These are phyloP conservation scores for Trichosporon sp. DNA, from an alignment of 1,284 basidiomycete species.

Conservation along the genomic window DNA sequence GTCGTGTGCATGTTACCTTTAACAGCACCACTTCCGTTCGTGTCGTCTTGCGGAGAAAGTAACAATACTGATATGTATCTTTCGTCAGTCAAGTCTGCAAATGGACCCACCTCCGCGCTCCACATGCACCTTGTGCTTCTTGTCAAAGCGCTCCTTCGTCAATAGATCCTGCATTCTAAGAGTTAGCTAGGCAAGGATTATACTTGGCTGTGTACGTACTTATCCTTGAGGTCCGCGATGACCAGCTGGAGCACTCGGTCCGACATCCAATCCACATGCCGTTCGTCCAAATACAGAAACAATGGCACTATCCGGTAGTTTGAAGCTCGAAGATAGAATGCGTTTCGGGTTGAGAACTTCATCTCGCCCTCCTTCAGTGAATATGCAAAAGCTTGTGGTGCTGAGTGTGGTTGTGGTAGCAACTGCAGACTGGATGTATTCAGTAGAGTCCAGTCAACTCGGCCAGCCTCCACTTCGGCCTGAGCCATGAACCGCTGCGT, in stretches of 20 bases:
- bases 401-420: too few species aligned
- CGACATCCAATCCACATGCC: constrained; percentile 56
- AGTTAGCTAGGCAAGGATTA: background rate
- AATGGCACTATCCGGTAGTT: constrained; percentile 51
- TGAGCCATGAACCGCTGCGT: constrained; percentile 8
- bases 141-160: constrained; percentile 35
- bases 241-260: constrained; percentile 48
- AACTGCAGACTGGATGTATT: too few species aligned
- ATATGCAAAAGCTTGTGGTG: too few species aligned
- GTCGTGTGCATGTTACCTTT: constrained; percentile 37
- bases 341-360: constrained; percentile 53
- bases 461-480: background rate
- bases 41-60: constrained; percentile 51
- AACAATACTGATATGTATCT: constrained; percentile 55
- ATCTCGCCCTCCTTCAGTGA: constrained; percentile 26
- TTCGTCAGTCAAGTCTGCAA: background rate
- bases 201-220: constrained; percentile 30
- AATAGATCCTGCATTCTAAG: constrained; percentile 42
- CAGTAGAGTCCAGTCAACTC: constrained; percentile 4
- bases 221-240: constrained; percentile 45
- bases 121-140: constrained; percentile 53
- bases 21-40: constrained; percentile 53
- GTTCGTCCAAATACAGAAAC: constrained; percentile 54
- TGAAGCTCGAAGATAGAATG: constrained; percentile 51
- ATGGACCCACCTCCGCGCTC: constrained; percentile 48